These are phyloP conservation scores for Misopates orontium DNA, from an alignment of 257 asterid genomes.

Conservation along the genomic window DNA sequence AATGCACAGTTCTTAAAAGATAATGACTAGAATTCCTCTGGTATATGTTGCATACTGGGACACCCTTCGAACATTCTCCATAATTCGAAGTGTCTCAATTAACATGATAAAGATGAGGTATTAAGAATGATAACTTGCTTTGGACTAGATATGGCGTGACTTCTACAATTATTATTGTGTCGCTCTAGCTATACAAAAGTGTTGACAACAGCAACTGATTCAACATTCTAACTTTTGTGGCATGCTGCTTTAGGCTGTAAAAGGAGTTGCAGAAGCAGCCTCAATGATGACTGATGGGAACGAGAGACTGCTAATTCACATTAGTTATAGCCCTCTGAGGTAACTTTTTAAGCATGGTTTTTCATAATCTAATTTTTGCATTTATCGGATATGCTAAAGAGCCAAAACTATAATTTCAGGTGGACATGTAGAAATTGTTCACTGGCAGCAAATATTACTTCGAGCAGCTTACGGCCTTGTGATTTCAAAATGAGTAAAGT, in stretches of 20 bases:
- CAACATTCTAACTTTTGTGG: slow-evolving; percentile 15
- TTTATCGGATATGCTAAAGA: slow-evolving; percentile 18
- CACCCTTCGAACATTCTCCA: slow-evolving; percentile 9
- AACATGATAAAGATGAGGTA: not conserved
- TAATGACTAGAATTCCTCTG: not conserved
- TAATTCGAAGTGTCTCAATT: slow-evolving; percentile 7
- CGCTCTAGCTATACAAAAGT: slow-evolving; percentile 19
- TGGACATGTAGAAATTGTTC: slow-evolving; percentile 93
- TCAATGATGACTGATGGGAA: slow-evolving; percentile 50
- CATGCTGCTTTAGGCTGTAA: slow-evolving; percentile 55
- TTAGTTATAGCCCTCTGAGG: slow-evolving; percentile 93
- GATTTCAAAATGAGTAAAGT: slow-evolving; percentile 93
- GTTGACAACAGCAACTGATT: slow-evolving; percentile 6
- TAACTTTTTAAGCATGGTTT: slow-evolving; percentile 30
- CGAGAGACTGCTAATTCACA: slow-evolving; percentile 79
- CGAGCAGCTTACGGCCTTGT: slow-evolving; percentile 78
- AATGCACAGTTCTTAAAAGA: not conserved
- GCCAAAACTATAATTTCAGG: slow-evolving; percentile 41
- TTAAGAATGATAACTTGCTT: slow-evolving; percentile 11
- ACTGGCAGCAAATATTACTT: slow-evolving; percentile 63
- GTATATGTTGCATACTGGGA: slow-evolving; percentile 9
- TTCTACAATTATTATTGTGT: slow-evolving; percentile 11
- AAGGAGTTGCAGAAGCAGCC: slow-evolving; percentile 79
- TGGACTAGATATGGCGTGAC: slow-evolving; percentile 13
- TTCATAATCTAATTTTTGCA: slow-evolving; percentile 9